Percentiles rank a stretch among this genome's conserved stretches.
These are phyloP conservation scores for Fusarium clavum DNA, from an alignment of 2,329 filamentous ascomycete species.

Conservation along the genomic window DNA sequence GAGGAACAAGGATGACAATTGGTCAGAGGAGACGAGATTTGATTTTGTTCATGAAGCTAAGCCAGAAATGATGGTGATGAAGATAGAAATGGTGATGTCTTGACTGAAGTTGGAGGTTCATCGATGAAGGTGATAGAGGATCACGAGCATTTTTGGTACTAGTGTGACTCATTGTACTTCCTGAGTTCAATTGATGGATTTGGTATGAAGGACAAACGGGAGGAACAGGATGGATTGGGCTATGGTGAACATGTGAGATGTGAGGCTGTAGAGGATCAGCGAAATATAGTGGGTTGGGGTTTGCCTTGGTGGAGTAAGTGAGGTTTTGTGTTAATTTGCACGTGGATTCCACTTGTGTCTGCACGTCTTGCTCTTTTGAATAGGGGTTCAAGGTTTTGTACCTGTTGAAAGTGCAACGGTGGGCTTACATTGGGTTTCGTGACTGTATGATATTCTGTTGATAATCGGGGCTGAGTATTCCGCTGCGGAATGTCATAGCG, in stretches of 20 bases:
- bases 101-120: neutral
- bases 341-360: constrained; percentile 18
- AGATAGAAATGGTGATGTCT: neutral
- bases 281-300: neutral
- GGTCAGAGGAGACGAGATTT: constrained; percentile 39
- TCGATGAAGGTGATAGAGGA: neutral
- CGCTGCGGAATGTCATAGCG: neutral
- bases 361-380: constrained; percentile 12
- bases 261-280: constrained; percentile 18
- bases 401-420: neutral
- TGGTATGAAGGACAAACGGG: constrained; percentile 6
- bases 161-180: constrained; percentile 1
- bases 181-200: neutral
- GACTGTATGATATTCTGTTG: neutral
- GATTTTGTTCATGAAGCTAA: neutral
- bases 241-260: constrained; percentile 21
- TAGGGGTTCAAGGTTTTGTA: constrained; percentile 4
- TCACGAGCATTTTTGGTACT: constrained; percentile 1
- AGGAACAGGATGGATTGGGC: neutral
- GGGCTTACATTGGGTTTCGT: neutral
- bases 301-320: constrained; percentile 16
- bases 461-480: neutral
- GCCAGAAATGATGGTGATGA: neutral
- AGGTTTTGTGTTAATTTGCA: constrained; percentile 10
- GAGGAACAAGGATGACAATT: constrained; percentile 26